Evolutionary conservation across 2,329 filamentous ascomycete species (phyloP).

Genomic region (Colletotrichum costaricense): DNA sequence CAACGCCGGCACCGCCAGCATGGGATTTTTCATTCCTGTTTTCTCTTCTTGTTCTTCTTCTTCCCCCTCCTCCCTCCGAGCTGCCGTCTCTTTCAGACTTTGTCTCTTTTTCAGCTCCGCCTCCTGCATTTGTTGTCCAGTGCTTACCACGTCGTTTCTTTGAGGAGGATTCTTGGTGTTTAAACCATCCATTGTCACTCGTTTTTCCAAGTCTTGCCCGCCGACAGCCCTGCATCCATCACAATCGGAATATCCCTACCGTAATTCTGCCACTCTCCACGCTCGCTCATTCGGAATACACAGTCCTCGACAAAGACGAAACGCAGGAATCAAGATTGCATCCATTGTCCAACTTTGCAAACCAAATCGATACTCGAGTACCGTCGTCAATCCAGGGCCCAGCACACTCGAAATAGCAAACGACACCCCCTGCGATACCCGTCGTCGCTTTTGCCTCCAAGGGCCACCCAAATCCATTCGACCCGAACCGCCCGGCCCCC

Average conservation of each 20-base stretch:
- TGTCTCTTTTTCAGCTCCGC: not conserved
- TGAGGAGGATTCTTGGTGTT: not conserved
- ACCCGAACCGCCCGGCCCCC: constrained; percentile 3
- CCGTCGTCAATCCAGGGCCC: not conserved
- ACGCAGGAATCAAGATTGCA: not conserved
- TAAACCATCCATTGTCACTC: constrained; percentile 6
- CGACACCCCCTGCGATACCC: not conserved
- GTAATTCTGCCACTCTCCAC: not conserved
- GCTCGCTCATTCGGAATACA: not conserved
- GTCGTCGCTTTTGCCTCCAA: not conserved
- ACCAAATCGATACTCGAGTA: not conserved
- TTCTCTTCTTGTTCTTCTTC: constrained; percentile 13
- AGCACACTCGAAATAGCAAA: not conserved
- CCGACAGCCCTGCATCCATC: not conserved
- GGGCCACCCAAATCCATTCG: not conserved
- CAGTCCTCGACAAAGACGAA: not conserved
- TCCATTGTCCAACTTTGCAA: not conserved
- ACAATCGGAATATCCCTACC: not conserved
- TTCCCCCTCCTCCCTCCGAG: not conserved
- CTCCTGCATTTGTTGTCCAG: not conserved
- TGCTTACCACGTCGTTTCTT: not conserved
- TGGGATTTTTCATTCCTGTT: constrained; percentile 12
- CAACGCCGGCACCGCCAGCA: constrained; percentile 18
- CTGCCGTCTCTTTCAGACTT: not conserved
- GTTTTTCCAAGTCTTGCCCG: not conserved